phyloP scores from a whole-genome alignment of 2,329 filamentous ascomycete species.

The Fusarium graminum region DNA sequence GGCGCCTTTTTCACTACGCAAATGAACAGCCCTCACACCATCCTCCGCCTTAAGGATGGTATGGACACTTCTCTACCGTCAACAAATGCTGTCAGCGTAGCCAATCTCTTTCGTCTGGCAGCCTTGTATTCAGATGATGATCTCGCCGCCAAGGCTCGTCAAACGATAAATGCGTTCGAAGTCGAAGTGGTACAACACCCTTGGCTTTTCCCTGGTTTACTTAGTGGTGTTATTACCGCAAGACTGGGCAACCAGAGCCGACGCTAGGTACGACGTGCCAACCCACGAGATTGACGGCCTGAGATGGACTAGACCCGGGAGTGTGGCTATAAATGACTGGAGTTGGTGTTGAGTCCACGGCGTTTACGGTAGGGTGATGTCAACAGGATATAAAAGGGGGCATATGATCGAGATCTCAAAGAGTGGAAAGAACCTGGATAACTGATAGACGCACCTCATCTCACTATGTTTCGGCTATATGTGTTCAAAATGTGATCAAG shows the following conservation, averaged over 20 bases:
- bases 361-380: conserved; percentile 13
- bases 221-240: conserved; percentile 80
- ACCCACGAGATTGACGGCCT: conserved; percentile 41
- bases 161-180: conserved; percentile 87
- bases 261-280: conserved; percentile 48
- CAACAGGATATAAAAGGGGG: background rate
- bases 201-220: conserved; percentile 87
- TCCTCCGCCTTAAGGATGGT: conserved; percentile 92
- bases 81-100: conserved; percentile 87
- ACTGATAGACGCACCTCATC: background rate
- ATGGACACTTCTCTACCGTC: conserved; percentile 95
- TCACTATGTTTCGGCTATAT: background rate
- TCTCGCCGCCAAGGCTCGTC: conserved; percentile 74
- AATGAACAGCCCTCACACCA: conserved; percentile 72
- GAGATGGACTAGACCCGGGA: background rate
- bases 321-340: background rate
- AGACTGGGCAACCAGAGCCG: conserved; percentile 73
- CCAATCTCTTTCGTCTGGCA: conserved; percentile 86
- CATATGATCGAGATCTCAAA: background rate
- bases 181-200: conserved; percentile 93
- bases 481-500: conserved; percentile 34
- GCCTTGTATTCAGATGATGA: conserved; percentile 74
- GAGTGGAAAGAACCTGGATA: background rate
- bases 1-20: conserved; percentile 82
- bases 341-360: conserved; percentile 11